Evolutionary conservation across 768 basidiomycete genomes (phyloP).

Genomic region (Rubroboletus satanas): DNA sequence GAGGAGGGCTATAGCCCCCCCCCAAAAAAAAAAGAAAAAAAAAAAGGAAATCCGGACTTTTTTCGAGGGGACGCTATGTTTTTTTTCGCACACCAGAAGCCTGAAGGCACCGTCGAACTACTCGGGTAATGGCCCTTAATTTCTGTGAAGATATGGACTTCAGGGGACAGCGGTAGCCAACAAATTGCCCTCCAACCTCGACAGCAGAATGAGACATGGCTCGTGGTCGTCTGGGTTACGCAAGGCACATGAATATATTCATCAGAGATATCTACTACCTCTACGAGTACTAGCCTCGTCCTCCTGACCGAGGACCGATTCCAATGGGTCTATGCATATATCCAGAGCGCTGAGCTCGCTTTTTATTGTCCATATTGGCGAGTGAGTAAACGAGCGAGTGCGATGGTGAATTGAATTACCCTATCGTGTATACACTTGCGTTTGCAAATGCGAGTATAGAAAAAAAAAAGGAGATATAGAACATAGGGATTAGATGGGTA

Average conservation of each 20-base stretch:
- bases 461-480: background rate
- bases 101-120: too few relatives aligned
- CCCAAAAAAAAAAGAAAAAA: too few relatives aligned
- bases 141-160: too few relatives aligned
- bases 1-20: too few relatives aligned
- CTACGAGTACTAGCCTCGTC: background rate
- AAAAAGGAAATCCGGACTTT: too few relatives aligned
- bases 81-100: too few relatives aligned
- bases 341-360: background rate
- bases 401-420: slow-evolving; percentile 4
- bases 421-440: slow-evolving; percentile 6
- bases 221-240: background rate
- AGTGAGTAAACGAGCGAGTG: slow-evolving; percentile 8
- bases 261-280: background rate
- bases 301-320: background rate
- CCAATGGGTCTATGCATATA: background rate
- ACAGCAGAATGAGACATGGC: background rate
- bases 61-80: too few relatives aligned
- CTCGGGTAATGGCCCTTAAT: too few relatives aligned
- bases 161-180: too few relatives aligned
- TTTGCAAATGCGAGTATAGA: background rate
- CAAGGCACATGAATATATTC: background rate
- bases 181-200: too few relatives aligned
- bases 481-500: slow-evolving; percentile 7
- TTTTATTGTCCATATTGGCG: background rate